Evolutionary conservation across 306 rosid species (phyloP), one percentile per base, ranked within the genome.

Genomic region (Gillenia trifoliata): DNA sequence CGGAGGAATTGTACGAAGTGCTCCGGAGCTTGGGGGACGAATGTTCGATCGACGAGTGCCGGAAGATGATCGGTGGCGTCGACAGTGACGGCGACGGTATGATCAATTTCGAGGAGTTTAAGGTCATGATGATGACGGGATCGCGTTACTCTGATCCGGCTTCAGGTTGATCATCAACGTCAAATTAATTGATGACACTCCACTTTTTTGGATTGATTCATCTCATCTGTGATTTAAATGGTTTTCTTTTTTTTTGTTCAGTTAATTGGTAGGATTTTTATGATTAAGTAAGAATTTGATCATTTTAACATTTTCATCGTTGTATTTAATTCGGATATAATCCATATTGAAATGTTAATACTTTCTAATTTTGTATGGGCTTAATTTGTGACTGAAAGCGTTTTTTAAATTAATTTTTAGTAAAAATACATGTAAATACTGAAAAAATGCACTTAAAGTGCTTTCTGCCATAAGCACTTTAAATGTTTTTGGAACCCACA

Each of bases 51-150:
- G 89, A 87, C 0, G 99, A 94, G 57, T 94, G 99, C 80, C 78
- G 87, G 83, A 81, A 79, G 38, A 94, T 94, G 99, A 94, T 94
- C 74, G 52, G 81, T 43, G 96, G 96, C 8, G 96, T 89, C 4
- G 98, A 94, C 5, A 81, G 83, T 8, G 89, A 94, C 71, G 97
- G 99, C 1, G 93, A 94, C 61, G 99, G 97, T 13, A 82, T 78
- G 90, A 90, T 94, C 30, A 86, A 85, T 71, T 94, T 94, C 30
- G 99, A 94, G 19, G 99, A 94, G 77, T 94, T 94, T 31, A 86
- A 79, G 85, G 85, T 75, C 6, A 94, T 94, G 99, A 94, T 92
- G 97, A 87, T 87, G 97, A 81, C 77, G 80, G 97, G 97, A 3
- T 87, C 93, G 4, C 89, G 93, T 45, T 82, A 60, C 28, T 86